Conservation (phyloP, 2,329 filamentous ascomycete species). For the Ophiostoma montium region DNA sequence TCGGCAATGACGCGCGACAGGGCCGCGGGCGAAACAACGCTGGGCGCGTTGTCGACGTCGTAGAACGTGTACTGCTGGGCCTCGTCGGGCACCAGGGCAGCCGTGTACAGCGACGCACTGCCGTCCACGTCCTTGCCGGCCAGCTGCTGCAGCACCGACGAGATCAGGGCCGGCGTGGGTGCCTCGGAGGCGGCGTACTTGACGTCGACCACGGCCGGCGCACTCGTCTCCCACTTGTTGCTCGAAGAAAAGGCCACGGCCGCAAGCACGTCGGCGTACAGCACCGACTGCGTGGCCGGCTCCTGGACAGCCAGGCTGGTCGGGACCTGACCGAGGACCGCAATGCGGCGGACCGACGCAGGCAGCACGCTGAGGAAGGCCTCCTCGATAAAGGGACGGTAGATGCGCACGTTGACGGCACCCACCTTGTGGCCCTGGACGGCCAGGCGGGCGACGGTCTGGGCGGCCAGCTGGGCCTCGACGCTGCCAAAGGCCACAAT, state of each 20-base stretch:
- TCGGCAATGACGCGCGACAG: constrained; percentile 51
- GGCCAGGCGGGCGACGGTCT: constrained; percentile 61
- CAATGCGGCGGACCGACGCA: constrained; percentile 57
- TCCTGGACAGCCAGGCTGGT: constrained; percentile 62
- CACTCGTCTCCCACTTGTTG: constrained; percentile 38
- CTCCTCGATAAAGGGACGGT: constrained; percentile 90
- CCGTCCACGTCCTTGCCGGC: constrained; percentile 27
- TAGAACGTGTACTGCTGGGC: constrained; percentile 86
- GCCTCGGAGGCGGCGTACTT: constrained; percentile 67
- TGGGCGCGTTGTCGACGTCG: constrained; percentile 66
- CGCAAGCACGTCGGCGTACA: constrained; percentile 86
- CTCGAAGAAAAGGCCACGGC: constrained; percentile 58
- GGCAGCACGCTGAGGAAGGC: constrained; percentile 77
- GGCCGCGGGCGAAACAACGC: constrained; percentile 48
- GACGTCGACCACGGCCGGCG: constrained; percentile 58
- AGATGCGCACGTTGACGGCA: constrained; percentile 81
- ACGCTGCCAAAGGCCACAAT: constrained; percentile 87
- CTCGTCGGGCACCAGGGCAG: constrained; percentile 26
- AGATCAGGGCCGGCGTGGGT: constrained; percentile 41
- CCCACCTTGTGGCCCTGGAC: constrained; percentile 66
- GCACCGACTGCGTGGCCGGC: constrained; percentile 60
- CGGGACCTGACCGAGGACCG: constrained; percentile 78
- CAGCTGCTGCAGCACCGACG: constrained; percentile 35
- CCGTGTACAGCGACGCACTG: constrained; percentile 13
- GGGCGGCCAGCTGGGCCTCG: constrained; percentile 72